Conservation (phyloP, 2,329 filamentous ascomycete genomes). For the Furcasterigmium sp. region DNA sequence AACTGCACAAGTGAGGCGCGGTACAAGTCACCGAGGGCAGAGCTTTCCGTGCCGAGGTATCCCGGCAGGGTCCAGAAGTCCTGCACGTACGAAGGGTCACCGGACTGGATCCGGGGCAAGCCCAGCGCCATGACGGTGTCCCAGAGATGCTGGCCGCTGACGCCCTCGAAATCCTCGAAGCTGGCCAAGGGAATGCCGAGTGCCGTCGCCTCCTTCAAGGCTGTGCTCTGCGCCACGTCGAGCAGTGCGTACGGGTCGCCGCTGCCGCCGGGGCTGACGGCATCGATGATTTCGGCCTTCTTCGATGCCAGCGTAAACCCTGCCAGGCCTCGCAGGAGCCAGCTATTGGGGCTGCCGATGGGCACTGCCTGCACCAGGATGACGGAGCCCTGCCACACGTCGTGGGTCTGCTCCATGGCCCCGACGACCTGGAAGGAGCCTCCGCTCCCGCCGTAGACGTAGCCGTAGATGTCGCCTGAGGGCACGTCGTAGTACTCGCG, state of each 20-base stretch:
- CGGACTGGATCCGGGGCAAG: not conserved
- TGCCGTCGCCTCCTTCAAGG: conserved; percentile 4
- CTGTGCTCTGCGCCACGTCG: not conserved
- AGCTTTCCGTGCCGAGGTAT: conserved; percentile 9
- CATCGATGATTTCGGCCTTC: conserved; percentile 2
- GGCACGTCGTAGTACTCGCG: conserved; percentile 7
- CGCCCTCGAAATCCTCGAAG: conserved; percentile 9
- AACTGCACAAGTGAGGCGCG: conserved; percentile 5
- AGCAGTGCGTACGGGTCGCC: conserved; percentile 4
- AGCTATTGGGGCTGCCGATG: conserved; percentile 13
- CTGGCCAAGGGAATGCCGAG: conserved; percentile 4
- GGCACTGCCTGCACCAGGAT: conserved; percentile 12
- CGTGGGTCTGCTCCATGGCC: conserved; percentile 12
- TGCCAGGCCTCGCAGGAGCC: conserved; percentile 7
- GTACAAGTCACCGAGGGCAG: conserved; percentile 8
- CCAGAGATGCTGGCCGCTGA: not conserved
- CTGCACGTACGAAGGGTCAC: conserved; percentile 10
- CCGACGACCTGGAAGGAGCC: conserved; percentile 14
- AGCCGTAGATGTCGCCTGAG: conserved; percentile 11
- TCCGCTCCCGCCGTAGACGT: conserved; percentile 16
- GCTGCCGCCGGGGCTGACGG: conserved; percentile 7
- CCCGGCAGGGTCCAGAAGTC: conserved; percentile 13
- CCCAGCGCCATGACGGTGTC: not conserved
- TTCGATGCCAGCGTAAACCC: conserved; percentile 4
- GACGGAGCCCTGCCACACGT: conserved; percentile 15